phyloP scores from a whole-genome alignment of 2,329 filamentous ascomycete species.

The Botryotinia calthae region DNA sequence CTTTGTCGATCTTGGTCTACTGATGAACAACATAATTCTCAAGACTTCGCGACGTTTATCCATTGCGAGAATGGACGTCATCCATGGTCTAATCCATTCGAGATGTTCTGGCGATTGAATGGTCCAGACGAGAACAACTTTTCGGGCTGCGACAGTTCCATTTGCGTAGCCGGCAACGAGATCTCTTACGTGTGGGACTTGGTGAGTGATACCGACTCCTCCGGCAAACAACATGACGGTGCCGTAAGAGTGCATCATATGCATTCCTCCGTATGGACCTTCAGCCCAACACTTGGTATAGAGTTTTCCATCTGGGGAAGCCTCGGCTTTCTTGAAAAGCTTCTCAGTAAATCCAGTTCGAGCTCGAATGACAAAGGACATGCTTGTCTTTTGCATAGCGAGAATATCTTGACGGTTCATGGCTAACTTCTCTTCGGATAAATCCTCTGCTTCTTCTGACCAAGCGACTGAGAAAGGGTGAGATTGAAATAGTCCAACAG shows the following conservation, averaged over 20 bases:
- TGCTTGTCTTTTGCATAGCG: slow-evolving; percentile 58
- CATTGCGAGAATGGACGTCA: slow-evolving; percentile 76
- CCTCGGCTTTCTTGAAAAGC: slow-evolving; percentile 65
- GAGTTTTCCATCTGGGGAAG: slow-evolving; percentile 59
- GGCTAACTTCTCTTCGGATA: slow-evolving; percentile 54
- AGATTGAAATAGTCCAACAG: slow-evolving; percentile 68
- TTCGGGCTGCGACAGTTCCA: slow-evolving; percentile 67
- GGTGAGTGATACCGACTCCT: slow-evolving; percentile 78
- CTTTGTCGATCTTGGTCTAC: slow-evolving; percentile 70
- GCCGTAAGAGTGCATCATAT: slow-evolving; percentile 71
- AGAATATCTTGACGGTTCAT: slow-evolving; percentile 58
- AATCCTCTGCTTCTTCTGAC: slow-evolving; percentile 62
- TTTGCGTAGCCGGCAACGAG: slow-evolving; percentile 67
- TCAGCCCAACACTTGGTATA: slow-evolving; percentile 66
- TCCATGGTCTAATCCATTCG: slow-evolving; percentile 81
- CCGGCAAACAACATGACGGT: slow-evolving; percentile 77
- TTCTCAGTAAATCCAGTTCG: slow-evolving; percentile 71
- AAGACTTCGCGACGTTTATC: slow-evolving; percentile 70
- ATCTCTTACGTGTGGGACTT: slow-evolving; percentile 71
- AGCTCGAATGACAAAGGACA: slow-evolving; percentile 71
- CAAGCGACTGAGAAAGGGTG: slow-evolving; percentile 80
- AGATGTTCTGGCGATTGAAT: slow-evolving; percentile 77
- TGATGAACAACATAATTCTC: slow-evolving; percentile 76
- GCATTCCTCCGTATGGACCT: slow-evolving; percentile 73
- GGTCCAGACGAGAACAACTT: slow-evolving; percentile 73